A percentile compares a stretch with the other conserved stretches of the same genome.
Conservation (phyloP, 441 rosid species). For the Gossypium aridum region DNA sequence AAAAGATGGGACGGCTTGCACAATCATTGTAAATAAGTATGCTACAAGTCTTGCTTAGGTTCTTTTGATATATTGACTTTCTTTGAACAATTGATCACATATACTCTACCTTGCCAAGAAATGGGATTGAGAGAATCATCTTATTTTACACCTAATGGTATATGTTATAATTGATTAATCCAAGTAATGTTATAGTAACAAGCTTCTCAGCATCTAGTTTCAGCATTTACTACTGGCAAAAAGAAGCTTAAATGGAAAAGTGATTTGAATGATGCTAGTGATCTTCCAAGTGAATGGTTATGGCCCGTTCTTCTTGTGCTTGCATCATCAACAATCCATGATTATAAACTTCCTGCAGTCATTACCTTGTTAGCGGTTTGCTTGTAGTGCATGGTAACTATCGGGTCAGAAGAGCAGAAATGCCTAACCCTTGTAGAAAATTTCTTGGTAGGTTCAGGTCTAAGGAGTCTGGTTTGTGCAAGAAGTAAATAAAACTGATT, state of each 20-base stretch:
- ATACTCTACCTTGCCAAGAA: neutral
- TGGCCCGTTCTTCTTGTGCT: neutral
- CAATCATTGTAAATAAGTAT: slow-evolving; percentile 72
- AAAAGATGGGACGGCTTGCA: slow-evolving; percentile 75
- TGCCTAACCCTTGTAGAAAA: neutral
- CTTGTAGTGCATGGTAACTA: neutral
- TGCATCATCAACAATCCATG: neutral
- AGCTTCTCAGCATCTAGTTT: neutral
- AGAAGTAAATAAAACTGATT: neutral
- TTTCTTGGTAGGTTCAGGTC: neutral
- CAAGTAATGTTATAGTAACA: neutral
- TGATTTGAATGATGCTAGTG: neutral
- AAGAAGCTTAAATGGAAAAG: neutral
- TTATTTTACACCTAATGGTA: neutral
- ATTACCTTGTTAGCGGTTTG: neutral
- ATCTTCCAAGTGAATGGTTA: neutral
- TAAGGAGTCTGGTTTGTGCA: neutral
- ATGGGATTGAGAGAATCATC: neutral
- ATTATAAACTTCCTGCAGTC: neutral
- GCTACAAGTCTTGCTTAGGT: slow-evolving; percentile 15
- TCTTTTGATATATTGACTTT: neutral
- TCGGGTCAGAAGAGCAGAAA: neutral
- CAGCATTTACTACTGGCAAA: neutral
- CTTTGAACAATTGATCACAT: neutral
- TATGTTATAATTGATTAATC: neutral